A percentile compares a stretch with the other conserved stretches of the same genome.
These are phyloP conservation scores for Carex kokanica DNA, from an alignment of 176 grass and related monocot species.

Conservation along the genomic window DNA sequence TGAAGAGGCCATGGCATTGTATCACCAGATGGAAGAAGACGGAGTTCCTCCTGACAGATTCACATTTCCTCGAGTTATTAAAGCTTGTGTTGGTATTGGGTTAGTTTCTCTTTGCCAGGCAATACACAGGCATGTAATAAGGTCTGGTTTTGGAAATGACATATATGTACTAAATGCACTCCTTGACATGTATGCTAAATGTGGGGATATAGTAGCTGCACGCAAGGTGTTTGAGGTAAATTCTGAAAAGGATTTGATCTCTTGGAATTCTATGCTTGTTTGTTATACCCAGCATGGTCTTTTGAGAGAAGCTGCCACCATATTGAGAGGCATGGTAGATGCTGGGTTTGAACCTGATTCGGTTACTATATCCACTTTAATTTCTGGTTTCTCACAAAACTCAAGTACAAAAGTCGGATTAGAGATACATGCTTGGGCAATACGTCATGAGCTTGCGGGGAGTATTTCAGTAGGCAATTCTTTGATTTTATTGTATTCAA, in stretches of 20 bases:
- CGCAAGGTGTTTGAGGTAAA: conserved; percentile 42
- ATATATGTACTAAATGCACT: conserved; percentile 42
- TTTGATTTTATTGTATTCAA: conserved; percentile 46
- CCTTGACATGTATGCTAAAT: conserved; percentile 48
- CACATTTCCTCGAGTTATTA: conserved; percentile 45
- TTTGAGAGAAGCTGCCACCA: conserved; percentile 18
- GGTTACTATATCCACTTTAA: conserved; percentile 26
- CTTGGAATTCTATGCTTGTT: conserved; percentile 55
- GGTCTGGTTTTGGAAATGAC: conserved; percentile 41
- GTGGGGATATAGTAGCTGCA: conserved; percentile 46
- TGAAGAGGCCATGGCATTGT: conserved; percentile 61
- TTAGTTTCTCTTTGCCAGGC: conserved; percentile 32
- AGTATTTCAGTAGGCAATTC: conserved; percentile 40
- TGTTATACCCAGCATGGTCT: conserved; percentile 37
- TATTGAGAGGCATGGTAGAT: conserved; percentile 43
- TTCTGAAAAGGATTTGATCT: conserved; percentile 27
- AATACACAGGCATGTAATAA: conserved; percentile 48
- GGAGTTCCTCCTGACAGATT: conserved; percentile 40
- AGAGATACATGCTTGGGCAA: conserved; percentile 59
- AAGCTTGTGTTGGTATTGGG: conserved; percentile 42
- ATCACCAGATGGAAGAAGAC: conserved; percentile 75
- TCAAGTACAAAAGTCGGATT: conserved; percentile 20
- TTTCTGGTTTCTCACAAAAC: conserved; percentile 8
- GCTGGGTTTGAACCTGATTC: conserved; percentile 28
- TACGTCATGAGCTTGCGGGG: conserved; percentile 39